phyloP scores from a whole-genome alignment of 305 asterid genomes.

The Euphrasia arctica region DNA sequence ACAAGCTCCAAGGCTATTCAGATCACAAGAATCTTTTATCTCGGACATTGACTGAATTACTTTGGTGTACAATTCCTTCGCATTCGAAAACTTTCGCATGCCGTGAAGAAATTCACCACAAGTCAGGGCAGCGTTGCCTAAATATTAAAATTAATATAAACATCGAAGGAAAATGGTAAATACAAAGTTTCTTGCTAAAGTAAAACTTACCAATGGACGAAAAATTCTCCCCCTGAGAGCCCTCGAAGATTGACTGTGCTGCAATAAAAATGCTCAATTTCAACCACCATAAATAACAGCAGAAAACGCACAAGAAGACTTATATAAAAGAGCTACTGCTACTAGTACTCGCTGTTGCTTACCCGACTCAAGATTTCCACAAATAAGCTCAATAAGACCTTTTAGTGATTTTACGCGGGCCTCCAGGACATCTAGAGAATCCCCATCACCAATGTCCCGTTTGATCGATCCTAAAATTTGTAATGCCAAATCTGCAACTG shows the following conservation, averaged over 20 bases:
- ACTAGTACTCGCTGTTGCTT: slow-evolving; percentile 5
- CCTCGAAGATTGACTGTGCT: slow-evolving; percentile 58
- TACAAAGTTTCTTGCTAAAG: slow-evolving; percentile 15
- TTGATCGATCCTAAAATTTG: slow-evolving; percentile 47
- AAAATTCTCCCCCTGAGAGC: slow-evolving; percentile 33
- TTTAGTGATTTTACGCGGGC: slow-evolving; percentile 63
- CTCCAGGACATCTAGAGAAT: slow-evolving; percentile 47
- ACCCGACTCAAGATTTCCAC: slow-evolving; percentile 70
- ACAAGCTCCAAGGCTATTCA: slow-evolving; percentile 67
- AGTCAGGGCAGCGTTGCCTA: slow-evolving; percentile 76
- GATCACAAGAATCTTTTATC: slow-evolving; percentile 40
- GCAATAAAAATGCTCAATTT: slow-evolving; percentile 32
- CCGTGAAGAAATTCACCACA: slow-evolving; percentile 82
- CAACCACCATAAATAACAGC: slow-evolving; percentile 27
- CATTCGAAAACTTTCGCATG: slow-evolving; percentile 47
- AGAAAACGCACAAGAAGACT: background rate
- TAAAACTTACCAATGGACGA: slow-evolving; percentile 45
- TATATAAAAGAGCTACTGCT: background rate
- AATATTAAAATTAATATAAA: slow-evolving; percentile 26
- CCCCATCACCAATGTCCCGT: slow-evolving; percentile 41
- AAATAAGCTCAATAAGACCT: slow-evolving; percentile 71
- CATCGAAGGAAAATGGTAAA: slow-evolving; percentile 16
- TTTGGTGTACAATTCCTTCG: slow-evolving; percentile 64
- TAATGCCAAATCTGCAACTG: slow-evolving; percentile 47
- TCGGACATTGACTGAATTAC: slow-evolving; percentile 51